These are phyloP conservation scores for Cadophora sp. DNA, from an alignment of 2,329 filamentous ascomycete species.

Conservation along the genomic window DNA sequence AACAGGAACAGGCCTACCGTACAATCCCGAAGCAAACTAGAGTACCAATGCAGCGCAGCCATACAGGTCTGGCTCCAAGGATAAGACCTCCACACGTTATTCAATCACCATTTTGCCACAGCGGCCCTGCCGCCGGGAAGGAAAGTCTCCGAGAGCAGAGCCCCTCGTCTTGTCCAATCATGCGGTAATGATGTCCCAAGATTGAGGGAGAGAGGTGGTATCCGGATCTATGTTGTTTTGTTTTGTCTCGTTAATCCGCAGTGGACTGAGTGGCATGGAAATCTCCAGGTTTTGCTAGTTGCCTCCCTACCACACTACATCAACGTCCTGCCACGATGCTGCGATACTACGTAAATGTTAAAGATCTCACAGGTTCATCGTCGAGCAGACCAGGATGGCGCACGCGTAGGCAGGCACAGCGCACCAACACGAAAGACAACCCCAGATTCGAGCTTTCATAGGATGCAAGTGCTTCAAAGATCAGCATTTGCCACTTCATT, in stretches of 20 bases:
- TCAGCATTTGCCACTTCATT: neutral
- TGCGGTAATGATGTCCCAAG: neutral
- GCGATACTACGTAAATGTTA: too few relatives aligned
- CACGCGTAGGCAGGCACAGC: neutral
- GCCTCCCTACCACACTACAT: too few relatives aligned
- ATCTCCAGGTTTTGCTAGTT: too few relatives aligned
- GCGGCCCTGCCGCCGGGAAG: neutral
- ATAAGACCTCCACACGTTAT: neutral
- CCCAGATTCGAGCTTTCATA: neutral
- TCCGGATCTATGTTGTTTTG: neutral
- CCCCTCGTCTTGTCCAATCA: conserved; percentile 3
- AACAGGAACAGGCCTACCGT: too few relatives aligned
- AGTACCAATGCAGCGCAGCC: neutral
- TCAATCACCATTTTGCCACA: neutral
- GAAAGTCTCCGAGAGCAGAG: conserved; percentile 9
- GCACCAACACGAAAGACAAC: neutral
- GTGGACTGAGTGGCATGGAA: too few relatives aligned
- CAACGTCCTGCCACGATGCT: too few relatives aligned
- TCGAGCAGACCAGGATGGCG: neutral
- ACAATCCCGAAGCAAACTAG: neutral
- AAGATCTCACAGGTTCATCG: neutral
- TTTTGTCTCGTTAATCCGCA: neutral
- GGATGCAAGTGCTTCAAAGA: neutral
- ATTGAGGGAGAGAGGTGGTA: neutral
- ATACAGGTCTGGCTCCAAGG: neutral